These are phyloP conservation scores for Suhomyces bokatorum DNA, from an alignment of 1,139 yeast species.

Conservation along the genomic window DNA sequence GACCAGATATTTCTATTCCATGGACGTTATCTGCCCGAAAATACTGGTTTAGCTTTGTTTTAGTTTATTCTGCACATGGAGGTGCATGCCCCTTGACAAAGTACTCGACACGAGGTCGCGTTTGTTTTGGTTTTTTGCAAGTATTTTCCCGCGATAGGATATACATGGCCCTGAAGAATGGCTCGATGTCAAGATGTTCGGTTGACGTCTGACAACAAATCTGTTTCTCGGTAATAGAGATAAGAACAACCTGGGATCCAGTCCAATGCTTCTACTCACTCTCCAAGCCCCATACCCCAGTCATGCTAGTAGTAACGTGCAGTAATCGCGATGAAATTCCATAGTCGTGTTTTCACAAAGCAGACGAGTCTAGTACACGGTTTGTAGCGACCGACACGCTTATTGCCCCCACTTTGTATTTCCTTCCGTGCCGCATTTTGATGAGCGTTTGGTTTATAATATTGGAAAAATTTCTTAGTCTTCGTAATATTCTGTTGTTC, in stretches of 20 bases:
- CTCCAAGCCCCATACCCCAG: conserved; percentile 8
- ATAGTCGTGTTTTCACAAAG: conserved; percentile 10
- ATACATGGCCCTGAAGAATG: not conserved
- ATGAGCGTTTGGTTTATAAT: not conserved
- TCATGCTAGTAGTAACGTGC: not conserved
- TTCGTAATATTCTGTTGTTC: not conserved
- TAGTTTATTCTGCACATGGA: too few species aligned
- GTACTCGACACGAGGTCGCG: not conserved
- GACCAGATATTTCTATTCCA: too few species aligned
- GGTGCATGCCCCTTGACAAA: too few species aligned
- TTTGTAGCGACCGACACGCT: conserved; percentile 6
- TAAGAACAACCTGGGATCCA: too few species aligned
- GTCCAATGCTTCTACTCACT: not conserved
- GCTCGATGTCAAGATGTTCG: not conserved
- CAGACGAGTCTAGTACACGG: conserved; percentile 1
- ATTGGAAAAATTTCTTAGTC: not conserved
- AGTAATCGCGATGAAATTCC: conserved; percentile 5
- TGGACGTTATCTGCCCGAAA: too few species aligned
- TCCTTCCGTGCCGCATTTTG: conserved; percentile 4
- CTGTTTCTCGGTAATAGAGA: too few species aligned
- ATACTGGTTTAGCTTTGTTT: too few species aligned
- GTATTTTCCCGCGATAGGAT: too few species aligned
- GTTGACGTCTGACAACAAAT: not conserved
- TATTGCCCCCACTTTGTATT: conserved; percentile 1
- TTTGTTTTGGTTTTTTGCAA: not conserved